Evolutionary conservation across 2,329 filamentous ascomycete species (phyloP).

Genomic region (Geosmithia morbida): DNA sequence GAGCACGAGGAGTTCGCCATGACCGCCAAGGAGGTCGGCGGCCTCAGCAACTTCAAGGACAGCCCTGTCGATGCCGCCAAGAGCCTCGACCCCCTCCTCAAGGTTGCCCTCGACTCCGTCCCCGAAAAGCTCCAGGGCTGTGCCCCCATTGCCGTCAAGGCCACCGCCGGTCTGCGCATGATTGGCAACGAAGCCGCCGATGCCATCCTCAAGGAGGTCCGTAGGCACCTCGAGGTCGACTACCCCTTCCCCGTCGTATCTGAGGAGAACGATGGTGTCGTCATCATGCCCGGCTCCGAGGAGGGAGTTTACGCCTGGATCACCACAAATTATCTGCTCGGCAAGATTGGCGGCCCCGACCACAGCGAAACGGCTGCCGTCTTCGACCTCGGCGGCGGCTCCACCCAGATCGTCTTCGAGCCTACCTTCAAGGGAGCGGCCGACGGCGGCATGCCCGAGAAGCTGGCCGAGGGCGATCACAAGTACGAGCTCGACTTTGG

Average conservation of each 20-base stretch:
- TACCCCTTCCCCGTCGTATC: slow-evolving; percentile 94
- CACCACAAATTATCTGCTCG: slow-evolving; percentile 94
- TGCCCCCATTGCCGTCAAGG: slow-evolving; percentile 93
- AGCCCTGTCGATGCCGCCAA: slow-evolving; percentile 80
- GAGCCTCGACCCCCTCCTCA: slow-evolving; percentile 78
- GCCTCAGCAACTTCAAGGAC: slow-evolving; percentile 69
- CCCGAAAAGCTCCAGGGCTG: slow-evolving; percentile 85
- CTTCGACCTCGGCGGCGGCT: slow-evolving; percentile 92
- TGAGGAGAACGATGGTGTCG: slow-evolving; percentile 70
- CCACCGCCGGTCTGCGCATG: slow-evolving; percentile 83
- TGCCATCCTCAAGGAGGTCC: slow-evolving; percentile 74
- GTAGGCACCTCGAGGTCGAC: slow-evolving; percentile 66
- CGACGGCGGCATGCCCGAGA: slow-evolving; percentile 70
- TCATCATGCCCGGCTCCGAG: slow-evolving; percentile 94
- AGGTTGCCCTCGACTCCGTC: slow-evolving; percentile 70
- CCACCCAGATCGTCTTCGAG: slow-evolving; percentile 97
- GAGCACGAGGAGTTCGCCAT: slow-evolving; percentile 88
- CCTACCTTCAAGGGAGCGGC: slow-evolving; percentile 70
- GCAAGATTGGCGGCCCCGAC: slow-evolving; percentile 90
- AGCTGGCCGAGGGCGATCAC: slow-evolving; percentile 80
- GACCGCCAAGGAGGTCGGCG: slow-evolving; percentile 77
- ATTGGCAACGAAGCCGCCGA: slow-evolving; percentile 69
- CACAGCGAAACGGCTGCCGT: slow-evolving; percentile 83
- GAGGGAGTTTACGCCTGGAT: slow-evolving; percentile 99
- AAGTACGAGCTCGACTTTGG: slow-evolving; percentile 89